Percentiles rank a stretch among this genome's conserved stretches.
Evolutionary conservation across 169 alveolate genomes (phyloP).

Genomic region (Plasmodium coatneyi): DNA sequence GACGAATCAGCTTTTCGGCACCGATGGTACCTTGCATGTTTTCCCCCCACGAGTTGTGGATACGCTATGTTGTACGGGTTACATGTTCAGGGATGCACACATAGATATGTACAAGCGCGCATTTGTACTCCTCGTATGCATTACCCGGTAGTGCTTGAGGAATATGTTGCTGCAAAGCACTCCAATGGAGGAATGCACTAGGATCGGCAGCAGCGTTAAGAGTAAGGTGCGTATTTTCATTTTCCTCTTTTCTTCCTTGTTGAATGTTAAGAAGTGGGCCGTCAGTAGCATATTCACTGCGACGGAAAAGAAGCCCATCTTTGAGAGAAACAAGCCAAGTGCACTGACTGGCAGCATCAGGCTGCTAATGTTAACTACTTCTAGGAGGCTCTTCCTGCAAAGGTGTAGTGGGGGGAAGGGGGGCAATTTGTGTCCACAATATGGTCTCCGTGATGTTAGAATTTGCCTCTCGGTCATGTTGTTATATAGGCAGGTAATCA

Average conservation of each 20-base stretch:
- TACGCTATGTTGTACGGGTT: neutral
- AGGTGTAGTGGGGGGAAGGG: neutral
- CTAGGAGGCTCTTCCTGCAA: constrained; percentile 54
- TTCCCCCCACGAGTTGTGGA: neutral
- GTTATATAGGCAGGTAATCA: neutral
- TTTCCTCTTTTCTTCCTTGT: constrained; percentile 70
- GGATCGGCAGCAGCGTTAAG: constrained; percentile 55
- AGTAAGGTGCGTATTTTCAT: constrained; percentile 52
- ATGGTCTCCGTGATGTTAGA: neutral
- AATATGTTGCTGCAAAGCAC: constrained; percentile 28
- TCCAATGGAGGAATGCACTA: constrained; percentile 65
- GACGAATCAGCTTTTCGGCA: neutral
- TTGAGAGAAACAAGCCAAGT: constrained; percentile 66
- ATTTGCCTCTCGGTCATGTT: neutral
- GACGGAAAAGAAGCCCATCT: constrained; percentile 72
- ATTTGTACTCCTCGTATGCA: neutral
- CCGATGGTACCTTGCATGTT: neutral
- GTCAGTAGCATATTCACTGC: constrained; percentile 73
- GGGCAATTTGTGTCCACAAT: neutral
- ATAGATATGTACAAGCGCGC: neutral
- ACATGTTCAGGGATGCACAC: neutral
- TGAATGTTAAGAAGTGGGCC: constrained; percentile 73
- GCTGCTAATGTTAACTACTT: constrained; percentile 49
- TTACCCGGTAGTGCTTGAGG: constrained; percentile 52
- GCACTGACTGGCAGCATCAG: constrained; percentile 48